Conservation (phyloP, 139 green algal genomes). For the Chlorella sp. region DNA sequence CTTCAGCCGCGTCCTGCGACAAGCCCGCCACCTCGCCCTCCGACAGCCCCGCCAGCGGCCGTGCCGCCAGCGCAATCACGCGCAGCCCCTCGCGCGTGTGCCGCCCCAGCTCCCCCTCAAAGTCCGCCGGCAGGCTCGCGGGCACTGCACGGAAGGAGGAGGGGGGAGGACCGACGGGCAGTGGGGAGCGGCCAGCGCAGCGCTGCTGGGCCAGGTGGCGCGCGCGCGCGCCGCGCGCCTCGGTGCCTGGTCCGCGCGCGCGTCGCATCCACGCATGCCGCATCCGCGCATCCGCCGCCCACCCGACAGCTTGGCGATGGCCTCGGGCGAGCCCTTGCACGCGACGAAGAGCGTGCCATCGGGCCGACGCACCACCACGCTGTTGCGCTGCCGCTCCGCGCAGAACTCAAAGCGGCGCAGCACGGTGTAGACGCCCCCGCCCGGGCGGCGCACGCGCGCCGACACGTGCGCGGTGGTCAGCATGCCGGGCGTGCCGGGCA, state of each 20-base stretch:
- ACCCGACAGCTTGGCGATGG: conserved; percentile 51
- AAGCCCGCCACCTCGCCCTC: conserved; percentile 38
- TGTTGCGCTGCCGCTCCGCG: conserved; percentile 61
- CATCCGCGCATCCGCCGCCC: background rate
- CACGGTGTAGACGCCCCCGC: conserved; percentile 33
- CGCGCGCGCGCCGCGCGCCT: too few relatives aligned
- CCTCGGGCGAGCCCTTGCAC: conserved; percentile 65
- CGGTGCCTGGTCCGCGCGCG: too few relatives aligned
- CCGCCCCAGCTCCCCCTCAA: conserved; percentile 56
- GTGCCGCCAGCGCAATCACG: conserved; percentile 88
- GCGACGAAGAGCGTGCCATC: conserved; percentile 36
- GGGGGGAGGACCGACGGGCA: background rate
- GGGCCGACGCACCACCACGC: conserved; percentile 58
- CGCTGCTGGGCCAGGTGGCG: too few relatives aligned
- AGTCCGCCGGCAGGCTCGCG: conserved; percentile 52
- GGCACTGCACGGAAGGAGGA: conserved; percentile 2
- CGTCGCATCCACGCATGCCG: background rate
- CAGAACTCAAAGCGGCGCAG: conserved; percentile 70
- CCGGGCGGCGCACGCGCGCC: conserved; percentile 40
- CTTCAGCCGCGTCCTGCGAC: conserved; percentile 65
- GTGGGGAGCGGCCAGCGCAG: too few relatives aligned
- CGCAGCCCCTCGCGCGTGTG: conserved; percentile 71
- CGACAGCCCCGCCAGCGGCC: conserved; percentile 48
- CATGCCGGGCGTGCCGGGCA: conserved; percentile 5
- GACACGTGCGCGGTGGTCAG: conserved; percentile 46